Base-by-base conservation (phyloP, 1,284 basidiomycete species). In the Malassezia slooffiae region DNA sequence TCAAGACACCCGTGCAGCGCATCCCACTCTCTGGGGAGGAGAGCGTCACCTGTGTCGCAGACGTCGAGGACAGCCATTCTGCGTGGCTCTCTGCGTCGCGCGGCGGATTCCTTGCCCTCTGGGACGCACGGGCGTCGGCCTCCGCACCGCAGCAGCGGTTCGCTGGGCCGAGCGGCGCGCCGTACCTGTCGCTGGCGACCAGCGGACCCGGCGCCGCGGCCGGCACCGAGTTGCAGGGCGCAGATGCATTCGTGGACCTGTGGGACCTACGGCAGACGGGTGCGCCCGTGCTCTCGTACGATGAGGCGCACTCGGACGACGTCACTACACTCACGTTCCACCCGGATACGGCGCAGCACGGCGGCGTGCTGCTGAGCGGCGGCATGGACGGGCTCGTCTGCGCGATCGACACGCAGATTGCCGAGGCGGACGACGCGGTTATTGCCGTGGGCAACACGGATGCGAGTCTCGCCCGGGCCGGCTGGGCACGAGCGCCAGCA, bases 271-370 rank as follows among this genome's bases (percentile, higher is more conserved):
- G 65, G 11, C 37, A 44, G 4, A 22, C 43, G 9, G 20, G 24
- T 3, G 49, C 42, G 2, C 58, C 62, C 3, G 38, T 53, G 8
- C 50, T 53, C 45, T 58, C 55, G 20, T 69, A 67, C 46, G 52
- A 52, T 39, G 62, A 69, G 34, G 58, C 61, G 24, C 66, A 69
- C 33, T 60, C 57, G 19, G 66, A 69, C 47, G 66, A 69, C 17
- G 38, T 69, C 4, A 67, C 64, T 13, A 43, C 51, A 1, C 52
- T 69, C 0, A 31, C 48, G 10, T 69, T 61, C 33, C 62, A 60
- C 35, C 57, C 55, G 1, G 57, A 58, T 16, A 20, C 43, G 7
- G 40, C 30, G 5, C 16, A 29, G 12, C 54, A 57, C 26, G 20
- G 38, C 0, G 42, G 39, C 0, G 47, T 65, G 24, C 44, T 69